A percentile compares a stretch with the other conserved stretches of the same genome.
Evolutionary conservation across 108 stramenopile species (phyloP).

Genomic region (Cyclotella baltica): DNA sequence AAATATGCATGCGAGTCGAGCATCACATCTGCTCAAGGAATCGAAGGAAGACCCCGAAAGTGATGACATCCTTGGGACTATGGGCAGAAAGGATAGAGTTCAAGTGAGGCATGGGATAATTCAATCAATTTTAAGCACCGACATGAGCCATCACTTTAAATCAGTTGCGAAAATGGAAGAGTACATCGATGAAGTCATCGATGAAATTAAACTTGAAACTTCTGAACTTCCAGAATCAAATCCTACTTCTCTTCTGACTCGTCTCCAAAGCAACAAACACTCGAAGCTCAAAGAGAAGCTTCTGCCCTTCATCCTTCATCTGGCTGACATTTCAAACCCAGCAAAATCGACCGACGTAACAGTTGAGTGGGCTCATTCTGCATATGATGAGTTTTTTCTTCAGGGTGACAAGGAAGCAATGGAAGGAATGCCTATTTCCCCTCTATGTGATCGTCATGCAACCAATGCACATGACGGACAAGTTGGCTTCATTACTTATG

Average conservation of each 20-base stretch:
- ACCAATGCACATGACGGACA: slow-evolving; percentile 51
- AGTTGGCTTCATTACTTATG: slow-evolving; percentile 68
- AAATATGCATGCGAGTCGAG: slow-evolving; percentile 72
- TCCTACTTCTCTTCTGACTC: slow-evolving; percentile 4
- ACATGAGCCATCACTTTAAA: slow-evolving; percentile 57
- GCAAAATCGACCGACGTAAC: slow-evolving; percentile 56
- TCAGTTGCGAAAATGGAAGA: slow-evolving; percentile 36
- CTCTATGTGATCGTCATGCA: slow-evolving; percentile 56
- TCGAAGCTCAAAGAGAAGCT: slow-evolving; percentile 30
- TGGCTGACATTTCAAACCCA: slow-evolving; percentile 76
- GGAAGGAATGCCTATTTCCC: slow-evolving; percentile 53
- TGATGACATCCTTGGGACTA: slow-evolving; percentile 35
- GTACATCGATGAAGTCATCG: slow-evolving; percentile 8
- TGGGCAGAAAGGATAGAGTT: slow-evolving; percentile 20
- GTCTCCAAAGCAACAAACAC: slow-evolving; percentile 6
- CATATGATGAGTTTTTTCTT: slow-evolving; percentile 70
- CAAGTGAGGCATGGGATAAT: slow-evolving; percentile 6
- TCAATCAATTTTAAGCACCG: slow-evolving; percentile 22
- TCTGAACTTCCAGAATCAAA: background rate
- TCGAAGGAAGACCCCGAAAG: background rate
- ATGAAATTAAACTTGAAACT: background rate
- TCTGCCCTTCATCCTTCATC: slow-evolving; percentile 60
- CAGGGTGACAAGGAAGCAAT: slow-evolving; percentile 74
- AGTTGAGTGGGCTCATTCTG: slow-evolving; percentile 63
- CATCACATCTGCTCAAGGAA: slow-evolving; percentile 45